Base-by-base conservation (phyloP, 2,329 filamentous ascomycete species). In the Fusarium piperis region DNA sequence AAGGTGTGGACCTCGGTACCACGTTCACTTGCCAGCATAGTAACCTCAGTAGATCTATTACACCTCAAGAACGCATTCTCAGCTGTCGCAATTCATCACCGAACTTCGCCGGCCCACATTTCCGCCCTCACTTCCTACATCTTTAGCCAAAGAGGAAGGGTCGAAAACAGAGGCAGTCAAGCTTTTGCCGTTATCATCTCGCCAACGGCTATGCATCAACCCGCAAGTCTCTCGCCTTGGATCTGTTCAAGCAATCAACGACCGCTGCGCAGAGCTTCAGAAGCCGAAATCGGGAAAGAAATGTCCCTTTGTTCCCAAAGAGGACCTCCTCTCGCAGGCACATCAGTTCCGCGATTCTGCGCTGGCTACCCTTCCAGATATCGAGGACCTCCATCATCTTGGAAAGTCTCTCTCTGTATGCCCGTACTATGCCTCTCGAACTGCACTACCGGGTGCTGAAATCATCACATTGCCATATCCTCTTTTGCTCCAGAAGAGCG, bases 401-500 rank as follows among this genome's bases (percentile, higher is more conserved):
- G 96, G 96, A 5, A 93, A 91, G 75, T 89, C 91, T 56, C 85
- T 98, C 33, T 89, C 91, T 0, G 88, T 98, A 6, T 99, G 96
- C 78, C 95, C 96, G 0, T 99, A 99, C 80, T 99, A 99, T 81
- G 95, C 95, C n/a, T 95, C 95, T 0, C 88, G 96, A 55, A 88
- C 92, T 3, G 93, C 93, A 0, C 91, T 97, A n/a, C 90, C 91
- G 18, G 89, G 92, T 11, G 92, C 94, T 41, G 95, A 98, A 85
- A 94, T 99, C 59, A 88, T 99, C 28, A 97, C 95, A 0, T 84
- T 99, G 18, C 96, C 96, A 0, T 99, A 99, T 78, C 95, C 95
- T 2, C 82, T 99, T 8, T 86, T 99, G 0, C 84, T 99, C 4
- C 96, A 98, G 77, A 93, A 91, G 75, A 93, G 91, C 5, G 95